Conservation (phyloP, 306 rosid genomes). For the Vigna mungo region DNA sequence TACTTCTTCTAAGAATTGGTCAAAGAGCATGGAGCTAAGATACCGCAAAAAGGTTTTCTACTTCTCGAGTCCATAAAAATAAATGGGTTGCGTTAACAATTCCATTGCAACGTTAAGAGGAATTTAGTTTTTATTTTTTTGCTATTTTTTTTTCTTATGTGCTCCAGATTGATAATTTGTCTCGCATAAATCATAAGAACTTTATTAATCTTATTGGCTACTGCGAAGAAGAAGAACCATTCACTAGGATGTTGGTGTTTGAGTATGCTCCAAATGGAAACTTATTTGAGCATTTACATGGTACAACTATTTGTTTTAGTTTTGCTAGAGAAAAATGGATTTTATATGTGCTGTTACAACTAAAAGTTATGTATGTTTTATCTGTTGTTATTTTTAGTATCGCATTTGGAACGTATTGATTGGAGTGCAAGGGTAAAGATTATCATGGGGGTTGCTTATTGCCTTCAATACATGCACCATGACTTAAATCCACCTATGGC, state of each 20-base stretch:
- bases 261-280: conserved; percentile 95
- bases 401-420: conserved; percentile 78
- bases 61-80: conserved; percentile 26
- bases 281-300: conserved; percentile 83
- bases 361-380: conserved; percentile 14
- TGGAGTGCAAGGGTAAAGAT: conserved; percentile 86
- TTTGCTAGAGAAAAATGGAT: background rate
- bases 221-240: conserved; percentile 93
- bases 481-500: conserved; percentile 83
- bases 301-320: conserved; percentile 51
- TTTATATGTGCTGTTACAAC: conserved; percentile 12
- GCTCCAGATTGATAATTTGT: conserved; percentile 74
- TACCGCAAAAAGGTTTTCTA: conserved; percentile 76
- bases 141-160: conserved; percentile 40
- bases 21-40: conserved; percentile 64
- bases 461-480: conserved; percentile 92
- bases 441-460: conserved; percentile 88
- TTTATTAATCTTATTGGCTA: conserved; percentile 88
- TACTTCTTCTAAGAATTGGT: conserved; percentile 71
- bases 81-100: background rate
- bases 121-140: conserved; percentile 8
- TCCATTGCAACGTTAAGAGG: background rate
- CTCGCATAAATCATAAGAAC: conserved; percentile 91
- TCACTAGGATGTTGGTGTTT: conserved; percentile 87
- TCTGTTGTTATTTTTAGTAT: conserved; percentile 57